Evolutionary conservation across 176 grass and related monocot species (phyloP).

Genomic region (Bothriochloa decipiens): DNA sequence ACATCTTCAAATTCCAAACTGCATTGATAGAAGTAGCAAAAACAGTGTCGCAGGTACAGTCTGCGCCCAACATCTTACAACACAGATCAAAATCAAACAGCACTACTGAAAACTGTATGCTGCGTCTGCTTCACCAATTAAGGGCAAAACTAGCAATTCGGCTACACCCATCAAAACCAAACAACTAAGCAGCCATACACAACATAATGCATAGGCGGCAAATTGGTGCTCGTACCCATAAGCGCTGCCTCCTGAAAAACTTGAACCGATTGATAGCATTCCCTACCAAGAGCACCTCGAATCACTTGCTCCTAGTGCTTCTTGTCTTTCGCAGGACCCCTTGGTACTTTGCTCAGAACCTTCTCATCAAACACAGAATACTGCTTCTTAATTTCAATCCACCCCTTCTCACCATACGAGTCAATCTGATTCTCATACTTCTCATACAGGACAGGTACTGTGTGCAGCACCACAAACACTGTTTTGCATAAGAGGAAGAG

Average conservation of each 20-base stretch:
- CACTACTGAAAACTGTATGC: slow-evolving; percentile 27
- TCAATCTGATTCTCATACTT: slow-evolving; percentile 94
- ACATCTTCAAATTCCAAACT: slow-evolving; percentile 37
- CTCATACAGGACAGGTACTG: slow-evolving; percentile 85
- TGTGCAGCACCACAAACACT: slow-evolving; percentile 86
- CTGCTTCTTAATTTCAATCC: slow-evolving; percentile 76
- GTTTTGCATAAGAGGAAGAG: slow-evolving; percentile 31
- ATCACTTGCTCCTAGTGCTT: slow-evolving; percentile 60
- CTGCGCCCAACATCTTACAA: background rate
- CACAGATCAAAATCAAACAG: slow-evolving; percentile 52
- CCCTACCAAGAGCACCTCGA: background rate
- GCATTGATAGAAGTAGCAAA: slow-evolving; percentile 32
- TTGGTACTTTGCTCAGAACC: slow-evolving; percentile 90
- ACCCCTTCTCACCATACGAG: slow-evolving; percentile 75
- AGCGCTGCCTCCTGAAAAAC: slow-evolving; percentile 22
- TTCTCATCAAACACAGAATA: slow-evolving; percentile 72
- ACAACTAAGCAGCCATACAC: slow-evolving; percentile 31
- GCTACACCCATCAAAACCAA: slow-evolving; percentile 18
- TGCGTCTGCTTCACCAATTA: slow-evolving; percentile 35
- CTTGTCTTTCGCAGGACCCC: slow-evolving; percentile 77
- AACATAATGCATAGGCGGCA: slow-evolving; percentile 48
- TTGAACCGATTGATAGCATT: slow-evolving; percentile 40
- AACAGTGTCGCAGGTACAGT: slow-evolving; percentile 8
- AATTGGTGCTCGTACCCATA: slow-evolving; percentile 29
- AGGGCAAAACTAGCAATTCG: slow-evolving; percentile 35